Percentiles rank a stretch among this genome's conserved stretches.
phyloP scores from a whole-genome alignment of 163 green algal genomes.

The Picocystis sp. region DNA sequence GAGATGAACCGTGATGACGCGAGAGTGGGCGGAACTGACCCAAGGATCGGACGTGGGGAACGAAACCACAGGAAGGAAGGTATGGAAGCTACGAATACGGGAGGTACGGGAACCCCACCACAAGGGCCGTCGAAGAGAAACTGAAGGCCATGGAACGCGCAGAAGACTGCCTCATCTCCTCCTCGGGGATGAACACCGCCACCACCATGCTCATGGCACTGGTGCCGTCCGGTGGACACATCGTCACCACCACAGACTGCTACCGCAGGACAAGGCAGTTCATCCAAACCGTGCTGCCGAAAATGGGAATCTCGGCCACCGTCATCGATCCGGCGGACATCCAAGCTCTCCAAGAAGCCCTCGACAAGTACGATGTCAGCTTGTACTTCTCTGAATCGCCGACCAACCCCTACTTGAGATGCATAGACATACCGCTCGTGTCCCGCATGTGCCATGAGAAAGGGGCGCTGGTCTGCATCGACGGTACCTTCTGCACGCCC shows the following conservation, averaged over 20 bases:
- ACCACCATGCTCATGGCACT: slow-evolving; percentile 97
- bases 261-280: slow-evolving; percentile 85
- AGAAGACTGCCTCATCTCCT: slow-evolving; percentile 83
- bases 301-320: slow-evolving; percentile 90
- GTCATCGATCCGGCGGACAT: slow-evolving; percentile 92
- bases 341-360: slow-evolving; percentile 37
- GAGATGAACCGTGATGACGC: too few species aligned
- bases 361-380: slow-evolving; percentile 39
- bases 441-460: slow-evolving; percentile 55
- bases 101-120: slow-evolving; percentile 77
- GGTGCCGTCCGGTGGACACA: slow-evolving; percentile 83
- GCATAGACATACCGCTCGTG: slow-evolving; percentile 72
- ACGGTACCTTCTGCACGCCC: slow-evolving; percentile 94
- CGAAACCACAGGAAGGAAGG: slow-evolving; percentile 57
- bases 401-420: slow-evolving; percentile 94
- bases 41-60: not conserved
- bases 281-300: slow-evolving; percentile 91
- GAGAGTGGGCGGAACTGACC: too few species aligned
- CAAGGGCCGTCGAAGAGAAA: slow-evolving; percentile 75
- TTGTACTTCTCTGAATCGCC: slow-evolving; percentile 97
- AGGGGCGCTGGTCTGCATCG: slow-evolving; percentile 69
- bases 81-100: slow-evolving; percentile 91
- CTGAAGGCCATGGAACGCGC: slow-evolving; percentile 83
- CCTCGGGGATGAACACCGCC: slow-evolving; percentile 84
- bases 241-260: slow-evolving; percentile 95